Base-by-base conservation (phyloP, 257 asterid genomes). In the Pogostemon cablin region DNA sequence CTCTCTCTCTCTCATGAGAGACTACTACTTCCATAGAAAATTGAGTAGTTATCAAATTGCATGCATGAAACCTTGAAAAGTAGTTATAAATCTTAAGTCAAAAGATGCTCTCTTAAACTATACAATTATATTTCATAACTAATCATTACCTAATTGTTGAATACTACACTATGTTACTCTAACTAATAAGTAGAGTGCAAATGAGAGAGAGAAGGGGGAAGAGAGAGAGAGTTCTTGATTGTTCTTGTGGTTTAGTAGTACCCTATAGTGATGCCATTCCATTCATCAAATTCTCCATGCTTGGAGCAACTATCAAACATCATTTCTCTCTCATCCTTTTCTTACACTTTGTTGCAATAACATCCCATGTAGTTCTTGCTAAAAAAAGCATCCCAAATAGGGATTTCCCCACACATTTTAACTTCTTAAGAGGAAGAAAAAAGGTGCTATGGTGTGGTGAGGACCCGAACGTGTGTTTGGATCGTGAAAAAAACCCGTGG, bases 401-500 rank as follows among this genome's bases (percentile, higher is more conserved):
- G 39, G 72, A 62, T 47, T 62, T 66, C n/a, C 77, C 82, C 7
- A 65, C 77, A n/a, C 83, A 74, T 65, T 79, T 57, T 5, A 79
- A 74, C 38, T 79, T 79, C 77, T 57, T 79, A 64, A 74, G 59
- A 34, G 83, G 74, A 15, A 74, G 77, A 17, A 79, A 74, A 43
- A 79, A 35, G 40, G 74, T 74, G 25, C 9, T 72, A 25, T 69
- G 72, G 76, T 83, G 87, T 65, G 81, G 37, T 0, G 72, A 73
- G 53, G 81, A 83, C 25, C 85, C 87, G 10, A 38, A 11, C 2
- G 65, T 65, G 8, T 83, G 83, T 53, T 74, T 41, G 74, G 80
- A 80, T 56, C 85, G 59, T n/a, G 48, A 62, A 32, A 75, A 70
- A 58, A 83, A 80, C 65, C 83, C 83, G 0, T 80, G 85, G 83